Conservation (phyloP, 306 rosid genomes). For the Dalbergia oliveri region DNA sequence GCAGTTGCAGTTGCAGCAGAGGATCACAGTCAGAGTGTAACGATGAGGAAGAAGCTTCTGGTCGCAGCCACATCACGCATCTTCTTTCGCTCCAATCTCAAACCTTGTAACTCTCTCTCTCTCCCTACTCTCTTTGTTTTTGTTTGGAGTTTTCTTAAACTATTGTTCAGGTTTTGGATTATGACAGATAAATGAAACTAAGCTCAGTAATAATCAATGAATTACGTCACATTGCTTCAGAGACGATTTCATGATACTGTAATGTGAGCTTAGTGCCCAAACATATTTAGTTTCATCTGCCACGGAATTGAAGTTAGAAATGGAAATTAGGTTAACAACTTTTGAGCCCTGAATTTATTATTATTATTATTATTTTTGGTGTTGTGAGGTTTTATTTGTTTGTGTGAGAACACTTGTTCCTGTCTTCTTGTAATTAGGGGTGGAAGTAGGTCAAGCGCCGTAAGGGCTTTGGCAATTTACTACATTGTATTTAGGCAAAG, state of each 20-base stretch:
- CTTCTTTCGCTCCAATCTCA: conserved; percentile 38
- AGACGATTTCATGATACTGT: conserved; percentile 1
- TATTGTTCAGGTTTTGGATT: not conserved
- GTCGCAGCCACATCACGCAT: conserved; percentile 8
- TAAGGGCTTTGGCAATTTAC: too few relatives aligned
- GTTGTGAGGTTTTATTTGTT: conserved; percentile 24
- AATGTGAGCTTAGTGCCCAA: not conserved
- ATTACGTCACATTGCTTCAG: not conserved
- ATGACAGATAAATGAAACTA: not conserved
- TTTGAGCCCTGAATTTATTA: conserved; percentile 3
- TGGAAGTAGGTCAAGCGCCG: too few relatives aligned
- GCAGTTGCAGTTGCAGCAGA: not conserved
- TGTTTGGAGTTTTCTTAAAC: not conserved
- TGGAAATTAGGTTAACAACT: not conserved
- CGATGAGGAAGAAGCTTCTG: conserved; percentile 51
- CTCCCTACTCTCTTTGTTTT: not conserved
- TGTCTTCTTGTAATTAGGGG: conserved; percentile 2
- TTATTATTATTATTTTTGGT: not conserved
- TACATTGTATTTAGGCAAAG: too few relatives aligned
- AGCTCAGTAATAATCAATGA: not conserved
- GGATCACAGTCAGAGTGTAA: not conserved
- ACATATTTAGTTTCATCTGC: conserved; percentile 7
- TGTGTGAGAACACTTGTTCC: not conserved
- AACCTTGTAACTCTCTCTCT: conserved; percentile 37
- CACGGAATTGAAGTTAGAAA: not conserved